Evolutionary conservation across 2,329 filamentous ascomycete genomes (phyloP).

Genomic region (Claviceps citrina): DNA sequence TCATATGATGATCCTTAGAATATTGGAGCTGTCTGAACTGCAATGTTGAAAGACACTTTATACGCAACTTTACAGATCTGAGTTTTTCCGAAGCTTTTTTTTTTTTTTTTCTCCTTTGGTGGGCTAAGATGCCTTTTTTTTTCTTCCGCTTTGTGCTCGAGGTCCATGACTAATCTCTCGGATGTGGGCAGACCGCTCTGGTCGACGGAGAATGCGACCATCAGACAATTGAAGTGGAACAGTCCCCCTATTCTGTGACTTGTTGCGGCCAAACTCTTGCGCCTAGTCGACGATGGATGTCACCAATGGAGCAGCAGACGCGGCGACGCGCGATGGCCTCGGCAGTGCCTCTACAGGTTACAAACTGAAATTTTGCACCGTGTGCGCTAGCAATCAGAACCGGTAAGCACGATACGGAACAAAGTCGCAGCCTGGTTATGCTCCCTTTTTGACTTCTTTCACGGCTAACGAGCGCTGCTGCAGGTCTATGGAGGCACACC

Average conservation of each 20-base stretch:
- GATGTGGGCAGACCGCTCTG: background rate
- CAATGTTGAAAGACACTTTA: slow-evolving; percentile 43
- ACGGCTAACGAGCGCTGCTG: background rate
- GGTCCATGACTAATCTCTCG: background rate
- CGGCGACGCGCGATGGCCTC: slow-evolving; percentile 26
- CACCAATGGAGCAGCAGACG: slow-evolving; percentile 23
- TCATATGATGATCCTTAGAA: slow-evolving; percentile 27
- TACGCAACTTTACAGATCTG: slow-evolving; percentile 34
- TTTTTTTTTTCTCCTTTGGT: background rate
- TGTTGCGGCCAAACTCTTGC: background rate
- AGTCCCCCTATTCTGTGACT: background rate
- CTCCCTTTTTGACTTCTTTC: no score
- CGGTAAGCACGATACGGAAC: slow-evolving; percentile 38
- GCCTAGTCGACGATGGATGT: slow-evolving; percentile 22
- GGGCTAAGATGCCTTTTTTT: background rate
- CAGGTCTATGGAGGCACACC: slow-evolving; percentile 79
- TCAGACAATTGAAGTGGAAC: background rate
- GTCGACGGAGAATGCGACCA: background rate
- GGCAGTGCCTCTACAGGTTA: slow-evolving; percentile 44
- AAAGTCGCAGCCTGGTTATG: no score
- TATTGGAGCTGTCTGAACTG: slow-evolving; percentile 68
- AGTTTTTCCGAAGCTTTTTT: background rate
- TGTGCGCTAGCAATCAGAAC: slow-evolving; percentile 98
- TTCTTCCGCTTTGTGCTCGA: background rate
- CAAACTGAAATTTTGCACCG: slow-evolving; percentile 92